Evolutionary conservation across 768 basidiomycete genomes (phyloP), one percentile per base, ranked within the genome.

Genomic region (Phaeolepiota aurea): DNA sequence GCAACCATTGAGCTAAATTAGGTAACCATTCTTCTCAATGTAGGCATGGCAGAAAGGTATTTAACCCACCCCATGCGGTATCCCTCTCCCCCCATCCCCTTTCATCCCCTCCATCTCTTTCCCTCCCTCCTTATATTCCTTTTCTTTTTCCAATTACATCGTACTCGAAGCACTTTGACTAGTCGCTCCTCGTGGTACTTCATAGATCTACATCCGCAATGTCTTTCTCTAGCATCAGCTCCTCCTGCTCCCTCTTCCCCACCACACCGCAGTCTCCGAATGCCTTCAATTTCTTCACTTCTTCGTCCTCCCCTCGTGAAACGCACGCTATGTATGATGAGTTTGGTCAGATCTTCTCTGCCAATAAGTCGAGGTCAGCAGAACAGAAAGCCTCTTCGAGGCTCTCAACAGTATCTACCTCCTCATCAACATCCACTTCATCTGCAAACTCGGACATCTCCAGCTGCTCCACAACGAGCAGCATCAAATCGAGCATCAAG

Each of bases 241-340:
- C n/a, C n/a, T n/a, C n/a, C n/a, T n/a, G n/a, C n/a, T 49, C 59
- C 32, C 40, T 53, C 40, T 50, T 57, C 43, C 48, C 57, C 30
- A 48, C 57, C n/a, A 54, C 53, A 28, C 45, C 54, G 11, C 45
- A 52, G 15, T 46, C 51, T 15, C 47, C 53, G 1, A 55, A 56
- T 42, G 44, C 54, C 13, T 31, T 23, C 18, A 33, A 11, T 22
- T 4, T 41, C 9, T 41, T 41, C 18, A 10, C 25, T 9, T 38
- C 40, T 14, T 20, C 40, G 9, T 30, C 40, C 31, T 61, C 58
- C 3, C 64, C 67, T 18, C 64, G 68, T 30, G 63, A 68, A 33
- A 53, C 58, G 3, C 60, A 67, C 44, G 46, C 54, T 33, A 60
- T 61, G 46, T 69, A 64, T 47, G 57, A 62, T 35, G 63, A 67